Conservation (phyloP, 2,329 filamentous ascomycete species). For the Colletotrichum sublineola region DNA sequence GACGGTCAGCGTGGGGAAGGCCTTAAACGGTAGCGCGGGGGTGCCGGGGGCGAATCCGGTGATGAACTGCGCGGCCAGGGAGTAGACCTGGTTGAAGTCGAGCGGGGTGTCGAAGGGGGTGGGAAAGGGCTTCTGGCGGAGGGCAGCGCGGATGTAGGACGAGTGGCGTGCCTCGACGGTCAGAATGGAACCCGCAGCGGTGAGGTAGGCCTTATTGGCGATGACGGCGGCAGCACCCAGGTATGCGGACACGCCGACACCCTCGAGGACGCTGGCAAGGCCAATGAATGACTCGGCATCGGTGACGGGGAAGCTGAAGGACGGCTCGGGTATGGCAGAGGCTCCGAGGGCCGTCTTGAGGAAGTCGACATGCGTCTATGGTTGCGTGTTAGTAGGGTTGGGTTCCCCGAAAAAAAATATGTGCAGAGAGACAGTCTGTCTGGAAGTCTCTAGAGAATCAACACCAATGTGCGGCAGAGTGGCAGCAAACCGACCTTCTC, state of each 20-base stretch:
- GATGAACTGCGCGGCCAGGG: constrained; percentile 75
- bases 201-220: constrained; percentile 69
- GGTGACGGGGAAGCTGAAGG: constrained; percentile 68
- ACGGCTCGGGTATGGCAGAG: constrained; percentile 56
- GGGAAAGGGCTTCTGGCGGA: constrained; percentile 66
- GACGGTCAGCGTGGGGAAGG: constrained; percentile 65
- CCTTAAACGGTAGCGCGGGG: constrained; percentile 68
- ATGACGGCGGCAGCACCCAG: constrained; percentile 72
- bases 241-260: constrained; percentile 74
- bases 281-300: constrained; percentile 69
- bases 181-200: constrained; percentile 72
- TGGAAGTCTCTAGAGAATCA: neutral
- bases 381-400: neutral
- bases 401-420: neutral
- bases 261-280: constrained; percentile 74
- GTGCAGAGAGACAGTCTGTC: neutral
- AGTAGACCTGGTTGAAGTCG: constrained; percentile 70
- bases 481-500: constrained; percentile 53
- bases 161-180: constrained; percentile 75
- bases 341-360: constrained; percentile 63
- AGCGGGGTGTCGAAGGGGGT: constrained; percentile 73
- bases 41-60: constrained; percentile 68
- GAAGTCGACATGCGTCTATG: constrained; percentile 68
- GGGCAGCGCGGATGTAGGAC: constrained; percentile 68
- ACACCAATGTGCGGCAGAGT: neutral